Percentiles rank a stretch among this genome's conserved stretches.
Evolutionary conservation across 164 flowering plant species (phyloP).

Genomic region (Taxillus chinensis): DNA sequence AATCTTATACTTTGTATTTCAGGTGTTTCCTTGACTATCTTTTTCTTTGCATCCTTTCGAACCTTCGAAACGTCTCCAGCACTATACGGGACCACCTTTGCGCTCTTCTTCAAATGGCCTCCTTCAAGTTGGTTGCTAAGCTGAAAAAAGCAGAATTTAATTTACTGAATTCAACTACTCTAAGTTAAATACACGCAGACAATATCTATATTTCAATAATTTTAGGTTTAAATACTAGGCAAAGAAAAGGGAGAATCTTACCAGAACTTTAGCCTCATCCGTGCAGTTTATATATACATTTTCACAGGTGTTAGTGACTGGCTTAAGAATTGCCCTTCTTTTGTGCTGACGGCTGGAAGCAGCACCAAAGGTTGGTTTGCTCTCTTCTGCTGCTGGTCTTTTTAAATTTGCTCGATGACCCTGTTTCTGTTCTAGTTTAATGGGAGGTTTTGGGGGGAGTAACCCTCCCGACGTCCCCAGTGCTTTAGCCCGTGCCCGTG

Average conservation of each 20-base stretch:
- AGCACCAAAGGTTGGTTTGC: conserved; percentile 8
- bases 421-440: conserved; percentile 18
- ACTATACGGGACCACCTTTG: conserved; percentile 7
- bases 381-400: conserved; percentile 27
- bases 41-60: conserved; percentile 15
- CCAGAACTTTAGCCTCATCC: conserved; percentile 15
- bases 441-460: conserved; percentile 14
- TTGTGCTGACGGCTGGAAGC: conserved; percentile 15
- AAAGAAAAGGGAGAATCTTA: background rate
- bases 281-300: conserved; percentile 7
- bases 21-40: conserved; percentile 21
- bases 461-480: conserved; percentile 12
- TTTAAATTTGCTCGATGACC: conserved; percentile 17
- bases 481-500: conserved; percentile 27
- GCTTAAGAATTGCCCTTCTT: conserved; percentile 32
- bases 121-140: conserved; percentile 9
- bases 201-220: background rate
- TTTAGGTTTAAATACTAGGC: no score
- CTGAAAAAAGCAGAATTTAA: conserved; percentile 11
- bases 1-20: conserved; percentile 7
- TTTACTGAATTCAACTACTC: background rate
- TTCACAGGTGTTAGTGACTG: conserved; percentile 21
- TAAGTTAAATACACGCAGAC: background rate
- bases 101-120: conserved; percentile 8
- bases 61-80: conserved; percentile 2